These are phyloP conservation scores for Epichloe uncinata DNA, from an alignment of 2,329 filamentous ascomycete genomes.

Conservation along the genomic window DNA sequence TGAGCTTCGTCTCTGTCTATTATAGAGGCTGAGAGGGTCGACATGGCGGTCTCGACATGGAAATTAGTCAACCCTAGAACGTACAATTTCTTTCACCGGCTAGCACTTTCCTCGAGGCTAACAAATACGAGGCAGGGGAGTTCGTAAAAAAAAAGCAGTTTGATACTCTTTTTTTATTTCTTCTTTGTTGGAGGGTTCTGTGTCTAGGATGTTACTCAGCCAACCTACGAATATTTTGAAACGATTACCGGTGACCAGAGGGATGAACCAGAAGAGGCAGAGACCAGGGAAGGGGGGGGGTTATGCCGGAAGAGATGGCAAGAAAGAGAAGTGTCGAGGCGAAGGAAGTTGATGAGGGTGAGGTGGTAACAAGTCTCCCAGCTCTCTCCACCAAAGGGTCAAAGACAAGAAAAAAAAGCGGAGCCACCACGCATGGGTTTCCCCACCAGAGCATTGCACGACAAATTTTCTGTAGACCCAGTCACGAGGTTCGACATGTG, in stretches of 20 bases:
- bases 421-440: background rate
- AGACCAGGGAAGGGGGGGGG: conserved; percentile 14
- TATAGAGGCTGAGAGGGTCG: too few relatives aligned
- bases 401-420: conserved; percentile 7
- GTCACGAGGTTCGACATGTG: background rate
- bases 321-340: conserved; percentile 13
- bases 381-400: conserved; percentile 18
- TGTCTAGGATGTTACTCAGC: conserved; percentile 27
- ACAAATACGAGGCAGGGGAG: background rate
- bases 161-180: background rate
- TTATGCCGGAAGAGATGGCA: conserved; percentile 14
- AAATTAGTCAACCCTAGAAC: background rate
- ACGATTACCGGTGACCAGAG: conserved; percentile 27
- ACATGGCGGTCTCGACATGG: too few relatives aligned
- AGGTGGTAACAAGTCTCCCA: conserved; percentile 28
- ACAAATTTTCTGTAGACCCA: background rate
- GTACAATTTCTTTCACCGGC: background rate
- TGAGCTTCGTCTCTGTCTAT: background rate
- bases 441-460: background rate
- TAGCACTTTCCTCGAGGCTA: background rate
- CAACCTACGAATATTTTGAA: conserved; percentile 14
- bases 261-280: conserved; percentile 26
- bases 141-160: background rate
- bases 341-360: conserved; percentile 22
- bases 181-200: conserved; percentile 9